Conservation (phyloP, 768 basidiomycete species). For the Termitomyces bulborhizus region DNA sequence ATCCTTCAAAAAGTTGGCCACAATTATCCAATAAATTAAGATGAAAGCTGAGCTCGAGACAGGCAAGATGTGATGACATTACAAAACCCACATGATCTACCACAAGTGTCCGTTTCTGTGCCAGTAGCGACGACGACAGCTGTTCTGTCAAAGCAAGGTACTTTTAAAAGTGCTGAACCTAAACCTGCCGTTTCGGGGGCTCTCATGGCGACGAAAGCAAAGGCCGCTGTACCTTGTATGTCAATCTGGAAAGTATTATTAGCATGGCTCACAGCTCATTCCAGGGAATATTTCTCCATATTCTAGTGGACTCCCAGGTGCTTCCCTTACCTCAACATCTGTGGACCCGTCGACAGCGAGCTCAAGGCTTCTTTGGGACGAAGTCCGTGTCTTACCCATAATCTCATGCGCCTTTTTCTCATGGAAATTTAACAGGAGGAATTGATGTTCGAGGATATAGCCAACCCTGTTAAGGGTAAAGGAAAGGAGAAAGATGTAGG, state of each 20-base stretch:
- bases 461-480: slow-evolving; percentile 73
- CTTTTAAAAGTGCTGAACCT: slow-evolving; percentile 25
- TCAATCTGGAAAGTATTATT: not conserved
- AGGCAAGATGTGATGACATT: slow-evolving; percentile 90
- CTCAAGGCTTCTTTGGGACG: slow-evolving; percentile 91
- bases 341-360: slow-evolving; percentile 65
- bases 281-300: slow-evolving; percentile 90
- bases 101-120: slow-evolving; percentile 42
- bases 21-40: not conserved
- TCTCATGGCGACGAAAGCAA: slow-evolving; percentile 38
- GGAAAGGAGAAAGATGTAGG: slow-evolving; percentile 92
- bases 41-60: slow-evolving; percentile 7
- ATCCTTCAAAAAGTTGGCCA: slow-evolving; percentile 71
- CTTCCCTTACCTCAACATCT: slow-evolving; percentile 90
- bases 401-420: not conserved
- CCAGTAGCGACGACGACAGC: slow-evolving; percentile 23
- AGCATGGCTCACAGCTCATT: not conserved
- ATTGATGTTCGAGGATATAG: slow-evolving; percentile 94
- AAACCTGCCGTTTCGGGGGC: slow-evolving; percentile 28
- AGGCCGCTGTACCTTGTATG: slow-evolving; percentile 65
- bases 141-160: slow-evolving; percentile 16
- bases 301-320: slow-evolving; percentile 84
- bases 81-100: slow-evolving; percentile 83
- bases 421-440: slow-evolving; percentile 59
- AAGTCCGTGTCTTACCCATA: slow-evolving; percentile 35